Evolutionary conservation across 2,329 filamentous ascomycete species (phyloP), one percentile per base, ranked within the genome.

Genomic region (Geosmithia putterillii): DNA sequence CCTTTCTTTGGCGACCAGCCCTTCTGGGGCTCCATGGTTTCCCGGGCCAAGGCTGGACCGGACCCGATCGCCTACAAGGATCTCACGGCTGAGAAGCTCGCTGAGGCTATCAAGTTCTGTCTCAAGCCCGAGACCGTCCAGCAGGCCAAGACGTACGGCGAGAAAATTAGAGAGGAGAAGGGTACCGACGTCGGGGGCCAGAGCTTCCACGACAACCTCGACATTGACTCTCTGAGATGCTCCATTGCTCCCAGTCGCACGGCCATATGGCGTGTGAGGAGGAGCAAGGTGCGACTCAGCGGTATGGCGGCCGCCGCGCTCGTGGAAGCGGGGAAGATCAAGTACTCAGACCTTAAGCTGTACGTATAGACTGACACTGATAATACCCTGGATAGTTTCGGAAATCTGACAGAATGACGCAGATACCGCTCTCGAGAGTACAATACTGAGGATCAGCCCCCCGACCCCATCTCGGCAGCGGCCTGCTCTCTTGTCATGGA

Each of bases 1-100:
- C 87, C 87, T 0, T 94, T 94, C 64, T 94, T 89, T 54, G 85
- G 85, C 2, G 85, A 90, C 52, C 85, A 90, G 57, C 81, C 81
- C 1, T 90, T 89, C 54, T 89, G 85, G 85, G 85, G 85, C 7
- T 71, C 79, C 9, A 88, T 89, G 73, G 76, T 88, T 35, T 73
- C 79, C 0, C 72, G 69, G 46, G 82, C 84, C 7, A 81, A 83
- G 9, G 85, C 84, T 6, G 84, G 85, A 0, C 83, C 84, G 0
- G 61, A 69, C 1, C 83, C 84, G 0, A 77, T 87, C 41, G 80
- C 80, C 0, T 76, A 82, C 56, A 82, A 82, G 50, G 66, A 78
- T 23, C 61, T 89, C 34, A 86, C 76, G 0, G 69, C 73, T 0
- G 76, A 81, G 21, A 80, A 75, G 12, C 65, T 90, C 7, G 79